Conservation (phyloP, 164 flowering plant species). For the Echeveria elegans region DNA sequence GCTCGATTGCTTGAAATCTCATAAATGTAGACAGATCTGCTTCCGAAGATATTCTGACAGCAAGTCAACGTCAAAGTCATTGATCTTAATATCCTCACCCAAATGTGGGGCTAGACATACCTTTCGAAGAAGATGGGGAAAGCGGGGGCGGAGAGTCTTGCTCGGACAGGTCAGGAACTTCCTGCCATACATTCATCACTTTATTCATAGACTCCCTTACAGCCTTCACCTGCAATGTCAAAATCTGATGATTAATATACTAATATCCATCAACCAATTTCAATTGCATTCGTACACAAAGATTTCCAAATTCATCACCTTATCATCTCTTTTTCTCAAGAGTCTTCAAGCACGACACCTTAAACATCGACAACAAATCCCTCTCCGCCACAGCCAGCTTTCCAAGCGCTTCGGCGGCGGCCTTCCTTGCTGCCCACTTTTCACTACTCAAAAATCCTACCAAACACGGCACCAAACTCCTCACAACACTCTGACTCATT, state of each 20-base stretch:
- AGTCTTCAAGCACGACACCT: constrained; percentile 37
- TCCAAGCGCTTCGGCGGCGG: constrained; percentile 60
- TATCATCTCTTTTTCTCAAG: constrained; percentile 72
- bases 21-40: no score
- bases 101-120: no score
- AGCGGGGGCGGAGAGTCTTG: no score
- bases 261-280: neutral
- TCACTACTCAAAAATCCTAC: constrained; percentile 53
- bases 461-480: no score
- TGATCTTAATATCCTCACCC: no score
- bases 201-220: constrained; percentile 70
- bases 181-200: constrained; percentile 63
- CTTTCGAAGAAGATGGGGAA: no score
- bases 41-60: no score
- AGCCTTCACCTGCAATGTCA: constrained; percentile 47
- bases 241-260: neutral
- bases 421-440: constrained; percentile 88
- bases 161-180: no score
- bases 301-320: constrained; percentile 27
- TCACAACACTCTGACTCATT: constrained; percentile 21
- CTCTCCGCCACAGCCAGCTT: constrained; percentile 61
- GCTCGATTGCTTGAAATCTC: no score
- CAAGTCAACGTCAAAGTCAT: no score
- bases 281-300: neutral
- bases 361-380: constrained; percentile 40